A percentile compares a stretch with the other conserved stretches of the same genome.
These are phyloP conservation scores for Saccharomyces hybrid DNA, from an alignment of 1,139 yeast species.

Conservation along the genomic window DNA sequence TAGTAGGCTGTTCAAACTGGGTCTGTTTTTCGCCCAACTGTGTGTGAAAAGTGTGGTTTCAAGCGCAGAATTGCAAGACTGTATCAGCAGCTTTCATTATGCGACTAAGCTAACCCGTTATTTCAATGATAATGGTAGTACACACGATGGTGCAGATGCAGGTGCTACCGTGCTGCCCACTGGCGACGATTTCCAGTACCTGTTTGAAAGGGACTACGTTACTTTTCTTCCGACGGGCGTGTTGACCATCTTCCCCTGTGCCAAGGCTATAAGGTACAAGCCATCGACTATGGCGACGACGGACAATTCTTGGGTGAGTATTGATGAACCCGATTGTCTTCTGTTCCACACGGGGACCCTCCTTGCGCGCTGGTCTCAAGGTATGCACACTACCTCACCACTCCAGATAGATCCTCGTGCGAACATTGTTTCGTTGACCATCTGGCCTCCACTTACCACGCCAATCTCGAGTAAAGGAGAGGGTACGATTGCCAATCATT, in stretches of 20 bases:
- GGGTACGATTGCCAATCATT: conserved; percentile 8
- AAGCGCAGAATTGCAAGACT: conserved; percentile 1
- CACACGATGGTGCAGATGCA: conserved; percentile 3
- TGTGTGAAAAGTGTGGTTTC: conserved; percentile 15
- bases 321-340: conserved; percentile 25
- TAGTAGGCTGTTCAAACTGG: conserved; percentile 19
- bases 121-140: conserved; percentile 7
- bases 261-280: conserved; percentile 20
- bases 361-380: conserved; percentile 18
- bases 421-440: conserved; percentile 17
- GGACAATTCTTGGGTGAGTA: conserved; percentile 22
- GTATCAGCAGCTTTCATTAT: conserved; percentile 6
- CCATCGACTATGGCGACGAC: conserved; percentile 18
- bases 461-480: not conserved
- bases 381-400: conserved; percentile 21
- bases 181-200: conserved; percentile 19
- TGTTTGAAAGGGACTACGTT: conserved; percentile 13
- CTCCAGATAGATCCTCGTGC: conserved; percentile 16
- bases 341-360: conserved; percentile 26
- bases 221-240: conserved; percentile 18
- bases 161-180: conserved; percentile 7
- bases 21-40: conserved; percentile 17
- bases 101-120: conserved; percentile 19
- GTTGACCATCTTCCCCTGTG: conserved; percentile 23
- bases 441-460: conserved; percentile 17